Percentiles rank a stretch among this genome's conserved stretches.
Conservation (phyloP, 73 alveolate species). For the Durusdinium trenchii region DNA sequence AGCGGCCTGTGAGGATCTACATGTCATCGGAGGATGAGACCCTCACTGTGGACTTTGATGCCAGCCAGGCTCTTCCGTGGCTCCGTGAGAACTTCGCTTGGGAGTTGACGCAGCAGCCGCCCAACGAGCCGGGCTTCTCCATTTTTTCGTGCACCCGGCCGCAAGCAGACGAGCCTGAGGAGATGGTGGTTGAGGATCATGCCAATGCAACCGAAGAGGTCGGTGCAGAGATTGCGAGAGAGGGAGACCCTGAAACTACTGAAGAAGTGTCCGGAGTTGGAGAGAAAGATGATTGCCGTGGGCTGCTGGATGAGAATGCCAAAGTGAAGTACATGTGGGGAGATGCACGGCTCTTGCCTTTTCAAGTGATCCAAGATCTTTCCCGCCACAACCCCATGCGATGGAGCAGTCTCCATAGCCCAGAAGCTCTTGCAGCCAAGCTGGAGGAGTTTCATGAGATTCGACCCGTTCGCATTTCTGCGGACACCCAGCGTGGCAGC, state of each 20-base stretch:
- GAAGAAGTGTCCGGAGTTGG: background rate
- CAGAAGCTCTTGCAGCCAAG: background rate
- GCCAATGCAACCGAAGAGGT: too few species aligned
- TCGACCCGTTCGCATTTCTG: constrained; percentile 30
- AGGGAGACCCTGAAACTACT: too few species aligned
- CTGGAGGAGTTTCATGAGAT: background rate
- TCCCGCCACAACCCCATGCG: constrained; percentile 55
- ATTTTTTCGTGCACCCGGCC: background rate
- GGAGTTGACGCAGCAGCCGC: background rate
- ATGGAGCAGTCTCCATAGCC: constrained; percentile 1
- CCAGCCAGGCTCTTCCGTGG: background rate
- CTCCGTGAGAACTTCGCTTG: constrained; percentile 4
- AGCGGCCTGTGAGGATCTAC: background rate
- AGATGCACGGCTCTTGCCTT: constrained; percentile 35
- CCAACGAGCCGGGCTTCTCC: background rate
- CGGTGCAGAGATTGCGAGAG: background rate
- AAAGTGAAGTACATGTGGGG: constrained; percentile 53
- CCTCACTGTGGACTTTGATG: background rate
- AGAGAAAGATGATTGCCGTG: background rate
- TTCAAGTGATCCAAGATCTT: background rate
- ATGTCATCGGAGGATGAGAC: constrained; percentile 18
- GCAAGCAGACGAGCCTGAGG: background rate
- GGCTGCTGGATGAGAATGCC: background rate
- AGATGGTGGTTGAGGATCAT: too few species aligned
- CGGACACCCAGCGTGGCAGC: background rate